Evolutionary conservation across 306 rosid species (phyloP), one percentile per base, ranked within the genome.

Genomic region (Acacia crassicarpa): DNA sequence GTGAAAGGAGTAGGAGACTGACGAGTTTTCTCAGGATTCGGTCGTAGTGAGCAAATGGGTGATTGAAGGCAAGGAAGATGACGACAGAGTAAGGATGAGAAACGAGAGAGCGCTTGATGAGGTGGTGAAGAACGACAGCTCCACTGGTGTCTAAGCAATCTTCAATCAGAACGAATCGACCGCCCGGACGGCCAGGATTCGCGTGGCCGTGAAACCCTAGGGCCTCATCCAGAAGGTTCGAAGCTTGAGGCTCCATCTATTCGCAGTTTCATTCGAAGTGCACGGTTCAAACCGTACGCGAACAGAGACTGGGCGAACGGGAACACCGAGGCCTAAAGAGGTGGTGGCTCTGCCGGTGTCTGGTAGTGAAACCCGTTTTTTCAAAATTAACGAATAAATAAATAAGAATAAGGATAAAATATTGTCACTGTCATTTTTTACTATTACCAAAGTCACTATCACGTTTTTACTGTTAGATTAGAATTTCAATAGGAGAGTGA

Each of bases 1-100:
- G 67, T 53, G 78, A 22, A 12, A 58, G 45, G 69, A 77, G 72
- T 46, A 22, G 79, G 45, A 49, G 27, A 32, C 16, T 9, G 88
- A 95, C 99, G 30, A 95, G 90, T 79, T 90, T 95, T 72, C 93
- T 82, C 71, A 93, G 98, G 38, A 93, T 78, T 30, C 99, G 99
- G 67, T 92, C 94, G 51, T 95, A 93, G 86, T 92, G 97, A 35
- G 89, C 56, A 72, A 95, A 90, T 54, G 97, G 90, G 33, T 93
- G 90, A 46, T 96, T 85, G 80, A 95, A 89, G 27, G 99, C 91
- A 53, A 93, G 72, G 88, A 92, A 93, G 80, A 95, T 20, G 43
- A 93, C 90, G 59, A 86, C 89, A 40, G 86, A 78, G 72, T 89
- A 83, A 74, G 94, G 81, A 54, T 79, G 78, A 67, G 84, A 83